Base-by-base conservation (phyloP, 352 stramenopile genomes). In the Pythium brassicae region DNA sequence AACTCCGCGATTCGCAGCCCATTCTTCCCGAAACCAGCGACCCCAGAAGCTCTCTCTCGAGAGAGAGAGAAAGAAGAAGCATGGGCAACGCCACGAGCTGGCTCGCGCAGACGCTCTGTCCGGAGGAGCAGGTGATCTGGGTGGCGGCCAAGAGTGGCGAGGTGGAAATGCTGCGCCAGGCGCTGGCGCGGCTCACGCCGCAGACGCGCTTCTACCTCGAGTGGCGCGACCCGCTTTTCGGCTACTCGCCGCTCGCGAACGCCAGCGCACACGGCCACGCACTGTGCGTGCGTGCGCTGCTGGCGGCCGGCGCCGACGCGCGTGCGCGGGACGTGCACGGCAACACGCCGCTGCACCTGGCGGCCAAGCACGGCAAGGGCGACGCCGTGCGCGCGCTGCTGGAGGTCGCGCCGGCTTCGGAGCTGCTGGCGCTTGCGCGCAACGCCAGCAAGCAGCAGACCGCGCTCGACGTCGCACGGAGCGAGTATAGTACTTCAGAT, bases 31-130 rank as follows among this genome's bases (percentile, higher is more conserved):
- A 42, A 34, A 12, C 25, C 25, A 34, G 17, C 32, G 37, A 43
- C 27, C 34, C 34, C 32, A 54, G n/a, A 45, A 46, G 35, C 25
- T 37, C 29, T 35, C 29, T 10, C 29, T 20, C 53, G 12, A 19
- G 22, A 20, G 35, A 60, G 5, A 19, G 37, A 44, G 47, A n/a
- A n/a, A n/a, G n/a, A n/a, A 32, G 25, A 35, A 58, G 12, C 23
- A 92, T 92, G 83, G 83, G 83, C 27, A 91, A 91, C 60, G 63
- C 78, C 20, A 75, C 80, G 60, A 88, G 76, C 56, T 93, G 83
- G 83, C 45, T 91, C 43, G 52, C 83, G 56, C 78, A 89, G 71
- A 74, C 68, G 34, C 65, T 93, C 40, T 90, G 74, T 29, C 83
- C 81, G 2, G 68, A 79, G 53, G 83, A 92, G 68, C 83, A 95